Evolutionary conservation across 768 basidiomycete genomes (phyloP).

Genomic region (Tulasnella sp.): DNA sequence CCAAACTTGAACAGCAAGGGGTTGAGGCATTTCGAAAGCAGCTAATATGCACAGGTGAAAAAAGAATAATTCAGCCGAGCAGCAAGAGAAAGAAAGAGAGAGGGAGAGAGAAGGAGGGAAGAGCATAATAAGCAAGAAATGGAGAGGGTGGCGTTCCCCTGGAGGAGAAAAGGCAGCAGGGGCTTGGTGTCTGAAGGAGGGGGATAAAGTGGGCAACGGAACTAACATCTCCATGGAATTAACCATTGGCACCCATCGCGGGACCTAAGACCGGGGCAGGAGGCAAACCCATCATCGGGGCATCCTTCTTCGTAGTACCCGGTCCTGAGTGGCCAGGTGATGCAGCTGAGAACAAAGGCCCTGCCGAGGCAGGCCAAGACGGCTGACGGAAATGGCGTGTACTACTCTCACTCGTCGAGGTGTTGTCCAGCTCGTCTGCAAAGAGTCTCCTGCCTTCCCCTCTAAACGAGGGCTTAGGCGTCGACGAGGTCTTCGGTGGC

Average conservation of each 20-base stretch:
- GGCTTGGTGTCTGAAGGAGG: neutral
- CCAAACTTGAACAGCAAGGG: neutral
- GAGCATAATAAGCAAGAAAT: neutral
- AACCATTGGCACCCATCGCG: conserved; percentile 24
- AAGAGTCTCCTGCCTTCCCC: conserved; percentile 26
- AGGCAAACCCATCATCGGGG: conserved; percentile 16
- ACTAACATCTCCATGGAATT: neutral
- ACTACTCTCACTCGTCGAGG: neutral
- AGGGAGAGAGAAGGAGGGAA: neutral
- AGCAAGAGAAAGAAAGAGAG: neutral
- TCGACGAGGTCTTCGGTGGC: conserved; percentile 15
- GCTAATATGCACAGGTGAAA: conserved; percentile 6
- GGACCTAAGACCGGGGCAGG: conserved; percentile 20
- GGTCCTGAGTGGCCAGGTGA: neutral
- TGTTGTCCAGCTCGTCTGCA: conserved; percentile 17
- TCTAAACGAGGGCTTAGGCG: conserved; percentile 9
- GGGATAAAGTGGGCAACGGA: neutral
- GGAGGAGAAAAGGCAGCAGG: neutral
- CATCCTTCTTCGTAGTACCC: neutral
- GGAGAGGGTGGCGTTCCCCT: neutral
- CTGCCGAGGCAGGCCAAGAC: neutral
- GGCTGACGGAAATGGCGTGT: neutral
- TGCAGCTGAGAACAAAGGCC: neutral
- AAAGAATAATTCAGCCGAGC: conserved; percentile 13
- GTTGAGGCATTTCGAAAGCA: neutral